Evolutionary conservation across 2,329 filamentous ascomycete species (phyloP).

Genomic region (Aspergillus sp.): DNA sequence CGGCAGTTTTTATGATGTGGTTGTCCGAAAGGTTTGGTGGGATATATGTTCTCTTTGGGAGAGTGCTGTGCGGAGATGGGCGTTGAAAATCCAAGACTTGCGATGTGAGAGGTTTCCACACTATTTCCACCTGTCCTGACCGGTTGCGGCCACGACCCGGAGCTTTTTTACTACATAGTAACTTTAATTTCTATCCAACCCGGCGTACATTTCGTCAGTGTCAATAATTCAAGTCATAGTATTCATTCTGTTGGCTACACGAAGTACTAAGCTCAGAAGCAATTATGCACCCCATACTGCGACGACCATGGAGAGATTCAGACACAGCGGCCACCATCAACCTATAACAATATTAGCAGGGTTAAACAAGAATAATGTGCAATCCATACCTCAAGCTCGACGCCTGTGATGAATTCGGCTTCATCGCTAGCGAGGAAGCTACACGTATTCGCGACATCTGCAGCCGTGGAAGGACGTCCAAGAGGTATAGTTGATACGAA

Average conservation of each 20-base stretch:
- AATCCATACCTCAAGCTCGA: constrained; percentile 57
- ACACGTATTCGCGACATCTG: constrained; percentile 67
- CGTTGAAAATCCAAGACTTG: neutral
- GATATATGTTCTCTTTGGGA: constrained; percentile 3
- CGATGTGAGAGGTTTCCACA: too few relatives aligned
- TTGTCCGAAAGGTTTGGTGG: neutral
- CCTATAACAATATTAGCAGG: constrained; percentile 5
- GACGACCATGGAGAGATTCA: neutral
- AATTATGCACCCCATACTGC: neutral
- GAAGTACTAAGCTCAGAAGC: neutral
- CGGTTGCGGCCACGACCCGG: constrained; percentile 17
- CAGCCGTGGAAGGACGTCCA: constrained; percentile 34
- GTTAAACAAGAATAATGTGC: neutral
- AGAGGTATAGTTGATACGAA: constrained; percentile 40
- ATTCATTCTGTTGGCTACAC: neutral
- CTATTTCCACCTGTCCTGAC: neutral
- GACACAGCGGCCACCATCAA: constrained; percentile 23
- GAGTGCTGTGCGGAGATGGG: neutral
- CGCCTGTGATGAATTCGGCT: constrained; percentile 66
- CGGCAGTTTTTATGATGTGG: neutral
- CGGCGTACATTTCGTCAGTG: neutral
- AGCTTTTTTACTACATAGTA: neutral
- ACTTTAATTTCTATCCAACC: neutral
- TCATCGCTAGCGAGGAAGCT: constrained; percentile 69
- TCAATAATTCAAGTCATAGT: neutral